A percentile compares a stretch with the other conserved stretches of the same genome.
Evolutionary conservation across 2,329 filamentous ascomycete genomes (phyloP).

Genomic region (Cladophialophora bantiana): DNA sequence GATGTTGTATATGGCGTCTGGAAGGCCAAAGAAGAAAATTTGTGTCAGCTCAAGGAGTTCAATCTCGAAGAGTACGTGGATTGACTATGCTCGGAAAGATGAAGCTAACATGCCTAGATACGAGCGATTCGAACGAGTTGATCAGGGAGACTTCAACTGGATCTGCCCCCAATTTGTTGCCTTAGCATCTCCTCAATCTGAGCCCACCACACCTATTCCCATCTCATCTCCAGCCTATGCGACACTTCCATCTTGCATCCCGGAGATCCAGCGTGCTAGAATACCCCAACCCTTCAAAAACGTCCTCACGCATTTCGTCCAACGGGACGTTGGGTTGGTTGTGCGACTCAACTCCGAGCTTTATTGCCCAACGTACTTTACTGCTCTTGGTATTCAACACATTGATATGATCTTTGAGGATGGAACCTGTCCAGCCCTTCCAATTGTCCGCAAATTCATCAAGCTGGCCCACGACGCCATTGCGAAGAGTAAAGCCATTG

Average conservation of each 20-base stretch:
- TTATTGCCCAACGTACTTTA: conserved; percentile 97
- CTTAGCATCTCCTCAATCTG: conserved; percentile 91
- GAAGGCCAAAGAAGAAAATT: conserved; percentile 95
- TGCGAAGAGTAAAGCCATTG: conserved; percentile 88
- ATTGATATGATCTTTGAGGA: conserved; percentile 99
- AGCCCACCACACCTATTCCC: conserved; percentile 74
- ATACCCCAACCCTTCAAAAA: conserved; percentile 94
- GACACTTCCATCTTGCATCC: conserved; percentile 76
- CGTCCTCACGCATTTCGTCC: conserved; percentile 85
- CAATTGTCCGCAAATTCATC: conserved; percentile 92
- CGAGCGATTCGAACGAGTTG: conserved; percentile 91
- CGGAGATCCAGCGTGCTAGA: conserved; percentile 72
- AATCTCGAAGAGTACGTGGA: conserved; percentile 79
- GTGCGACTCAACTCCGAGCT: conserved; percentile 94
- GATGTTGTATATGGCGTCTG: conserved; percentile 98
- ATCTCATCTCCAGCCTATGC: conserved; percentile 76
- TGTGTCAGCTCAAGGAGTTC: conserved; percentile 91
- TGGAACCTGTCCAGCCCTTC: conserved; percentile 88
- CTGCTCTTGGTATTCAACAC: conserved; percentile 90
- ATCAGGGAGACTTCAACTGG: conserved; percentile 99
- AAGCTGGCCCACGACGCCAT: conserved; percentile 95
- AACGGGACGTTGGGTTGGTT: conserved; percentile 88
- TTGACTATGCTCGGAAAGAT: not conserved
- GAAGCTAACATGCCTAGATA: conserved; percentile 61
- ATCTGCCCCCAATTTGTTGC: conserved; percentile 93